A percentile compares a stretch with the other conserved stretches of the same genome.
Conservation (phyloP, 441 rosid genomes). For the Corymbia citriodora region DNA sequence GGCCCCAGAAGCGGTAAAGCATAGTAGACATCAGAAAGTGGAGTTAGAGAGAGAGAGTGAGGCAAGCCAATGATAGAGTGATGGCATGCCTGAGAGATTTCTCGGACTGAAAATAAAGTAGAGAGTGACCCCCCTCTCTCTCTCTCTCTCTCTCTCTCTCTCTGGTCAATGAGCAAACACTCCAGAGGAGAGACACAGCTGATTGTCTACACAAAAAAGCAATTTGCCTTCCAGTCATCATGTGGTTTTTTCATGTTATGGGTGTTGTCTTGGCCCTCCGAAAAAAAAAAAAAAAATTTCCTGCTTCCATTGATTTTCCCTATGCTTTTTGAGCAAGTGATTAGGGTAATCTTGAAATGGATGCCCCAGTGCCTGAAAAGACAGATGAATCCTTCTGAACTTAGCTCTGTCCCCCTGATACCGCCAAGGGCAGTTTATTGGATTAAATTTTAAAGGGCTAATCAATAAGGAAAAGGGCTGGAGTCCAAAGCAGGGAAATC, state of each 20-base stretch:
- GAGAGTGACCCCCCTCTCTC: background rate
- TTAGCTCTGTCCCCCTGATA: background rate
- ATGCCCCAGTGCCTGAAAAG: background rate
- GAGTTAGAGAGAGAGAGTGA: slow-evolving; percentile 14
- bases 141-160: background rate
- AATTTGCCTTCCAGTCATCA: slow-evolving; percentile 30
- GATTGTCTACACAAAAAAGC: slow-evolving; percentile 26
- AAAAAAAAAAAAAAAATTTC: background rate
- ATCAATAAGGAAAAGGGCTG: background rate
- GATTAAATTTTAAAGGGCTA: background rate
- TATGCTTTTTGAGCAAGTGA: background rate
- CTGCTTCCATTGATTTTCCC: background rate
- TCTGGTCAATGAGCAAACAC: slow-evolving; percentile 4
- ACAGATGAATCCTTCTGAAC: slow-evolving; percentile 11
- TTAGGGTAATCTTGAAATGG: background rate
- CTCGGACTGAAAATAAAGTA: background rate
- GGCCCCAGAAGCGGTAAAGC: background rate
- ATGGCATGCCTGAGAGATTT: background rate
- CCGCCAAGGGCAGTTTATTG: background rate
- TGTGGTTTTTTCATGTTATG: slow-evolving; percentile 5
- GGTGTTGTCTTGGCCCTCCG: background rate
- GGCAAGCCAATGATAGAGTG: slow-evolving; percentile 4
- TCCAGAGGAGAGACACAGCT: slow-evolving; percentile 28
- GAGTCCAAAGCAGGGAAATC: slow-evolving; percentile 9
- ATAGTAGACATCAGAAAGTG: background rate